A percentile compares a stretch with the other conserved stretches of the same genome.
Conservation (phyloP, 179 eudicot species). For the Pouteria campechiana region DNA sequence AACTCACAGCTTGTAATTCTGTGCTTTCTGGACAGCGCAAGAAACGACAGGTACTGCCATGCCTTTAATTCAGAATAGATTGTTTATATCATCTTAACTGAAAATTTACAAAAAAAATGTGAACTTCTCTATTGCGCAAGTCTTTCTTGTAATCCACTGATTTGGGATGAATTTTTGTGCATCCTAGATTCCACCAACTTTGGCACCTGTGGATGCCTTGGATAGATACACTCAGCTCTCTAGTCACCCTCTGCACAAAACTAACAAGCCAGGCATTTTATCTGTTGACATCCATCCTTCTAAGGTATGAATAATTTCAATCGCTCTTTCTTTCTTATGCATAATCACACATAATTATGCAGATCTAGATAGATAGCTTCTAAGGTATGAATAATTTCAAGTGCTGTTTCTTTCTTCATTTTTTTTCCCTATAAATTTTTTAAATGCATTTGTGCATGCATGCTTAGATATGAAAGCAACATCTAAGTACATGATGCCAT, state of each 20-base stretch:
- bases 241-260: slow-evolving; percentile 84
- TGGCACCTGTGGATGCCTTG: slow-evolving; percentile 72
- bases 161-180: not conserved
- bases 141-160: not conserved
- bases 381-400: too few species aligned
- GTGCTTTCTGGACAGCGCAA: slow-evolving; percentile 85
- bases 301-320: slow-evolving; percentile 76
- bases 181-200: slow-evolving; percentile 65
- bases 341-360: too few species aligned
- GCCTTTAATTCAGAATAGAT: too few species aligned
- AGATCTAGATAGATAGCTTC: too few species aligned
- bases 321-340: too few species aligned
- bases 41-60: slow-evolving; percentile 57
- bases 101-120: not conserved
- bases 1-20: slow-evolving; percentile 84
- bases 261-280: slow-evolving; percentile 91
- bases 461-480: too few species aligned
- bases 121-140: not conserved
- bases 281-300: slow-evolving; percentile 63
- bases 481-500: too few species aligned
- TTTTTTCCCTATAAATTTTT: too few species aligned
- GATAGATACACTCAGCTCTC: slow-evolving; percentile 77
- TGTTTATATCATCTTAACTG: too few species aligned
- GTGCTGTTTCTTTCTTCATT: too few species aligned
- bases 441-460: too few species aligned